Evolutionary conservation across 2,329 filamentous ascomycete genomes (phyloP), one percentile per base, ranked within the genome.

Genomic region (Neonectria ditissima): DNA sequence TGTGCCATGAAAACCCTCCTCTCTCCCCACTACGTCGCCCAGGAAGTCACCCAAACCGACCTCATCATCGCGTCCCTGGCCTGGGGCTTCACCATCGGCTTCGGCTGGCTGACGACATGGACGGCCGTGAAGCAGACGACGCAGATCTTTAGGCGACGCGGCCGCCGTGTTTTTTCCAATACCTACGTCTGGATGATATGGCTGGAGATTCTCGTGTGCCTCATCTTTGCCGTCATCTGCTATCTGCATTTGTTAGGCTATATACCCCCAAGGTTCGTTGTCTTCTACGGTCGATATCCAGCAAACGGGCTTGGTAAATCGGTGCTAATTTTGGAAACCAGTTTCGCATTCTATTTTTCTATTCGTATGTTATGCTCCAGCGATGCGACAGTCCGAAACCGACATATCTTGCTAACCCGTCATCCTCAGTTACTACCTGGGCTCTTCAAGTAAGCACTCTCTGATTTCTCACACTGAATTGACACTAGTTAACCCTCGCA

Each of bases 111-210:
- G 59, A 79, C 78, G 41, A 68, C 70, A 48, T 80, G 78, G 75
- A 78, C 73, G 7, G 76, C 77, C 10, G 57, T 75, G 39, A 76
- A 75, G 68, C 79, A 81, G 67, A 77, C 76, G 1, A 69, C 66
- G 18, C 75, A 76, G 8, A 63, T 78, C 41, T 81, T 74, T 59
- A 68, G 74, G n/a, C 78, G 73, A 9, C 75, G 70, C 44, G 73
- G 78, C 6, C 51, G 44, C 18, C 53, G 76, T 70, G 68, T 78
- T 59, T 51, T 59, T 66, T 76, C 70, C 14, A 82, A 81, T 63
- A 72, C 77, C 1, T 84, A 84, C 62, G 75, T 84, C 0, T 81
- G 79, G 75, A 80, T 84, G 79, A 79, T 84, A 57, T 84, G 82
- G 83, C 55, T 79, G 28, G 83, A 84, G 67, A 75, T 84, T 4